phyloP scores from a whole-genome alignment of 169 alveolate genomes.

The Nephromyces sp. region DNA sequence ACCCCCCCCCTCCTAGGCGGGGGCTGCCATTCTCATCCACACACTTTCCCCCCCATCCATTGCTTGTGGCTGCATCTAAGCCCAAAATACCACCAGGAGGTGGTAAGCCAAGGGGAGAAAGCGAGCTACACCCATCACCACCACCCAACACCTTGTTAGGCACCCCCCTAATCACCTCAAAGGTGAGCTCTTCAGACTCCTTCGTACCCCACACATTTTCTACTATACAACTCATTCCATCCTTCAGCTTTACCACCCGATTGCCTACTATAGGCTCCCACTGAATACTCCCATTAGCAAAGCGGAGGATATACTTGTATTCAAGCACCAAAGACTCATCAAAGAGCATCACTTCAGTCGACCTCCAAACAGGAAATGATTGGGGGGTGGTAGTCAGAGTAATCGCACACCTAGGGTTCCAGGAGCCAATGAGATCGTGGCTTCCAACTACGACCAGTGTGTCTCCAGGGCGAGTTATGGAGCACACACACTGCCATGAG shows the following conservation, averaged over 20 bases:
- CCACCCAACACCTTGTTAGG: too few species aligned
- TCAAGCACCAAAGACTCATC: constrained; percentile 28
- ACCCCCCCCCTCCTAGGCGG: too few species aligned
- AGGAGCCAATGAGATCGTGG: constrained; percentile 36
- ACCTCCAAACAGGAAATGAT: constrained; percentile 42
- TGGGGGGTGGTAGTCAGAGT: constrained; percentile 36
- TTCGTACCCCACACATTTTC: constrained; percentile 38
- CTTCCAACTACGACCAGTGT: constrained; percentile 36
- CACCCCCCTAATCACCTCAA: too few species aligned
- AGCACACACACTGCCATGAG: constrained; percentile 44
- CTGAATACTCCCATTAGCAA: constrained; percentile 7
- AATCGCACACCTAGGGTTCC: constrained; percentile 32
- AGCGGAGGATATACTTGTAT: constrained; percentile 34
- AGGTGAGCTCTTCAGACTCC: too few species aligned
- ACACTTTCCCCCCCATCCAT: too few species aligned
- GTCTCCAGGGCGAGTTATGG: constrained; percentile 41
- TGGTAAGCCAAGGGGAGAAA: too few species aligned
- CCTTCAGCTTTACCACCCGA: constrained; percentile 28
- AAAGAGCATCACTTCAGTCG: constrained; percentile 12
- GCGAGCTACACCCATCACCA: too few species aligned
- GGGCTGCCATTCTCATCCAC: too few species aligned
- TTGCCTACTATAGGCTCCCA: constrained; percentile 45
- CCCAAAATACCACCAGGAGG: too few species aligned
- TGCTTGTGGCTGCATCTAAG: too few species aligned
- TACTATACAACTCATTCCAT: constrained; percentile 9